These are phyloP conservation scores for Podila epicladia DNA, from an alignment of 192 early-diverging fungal species.

Conservation along the genomic window DNA sequence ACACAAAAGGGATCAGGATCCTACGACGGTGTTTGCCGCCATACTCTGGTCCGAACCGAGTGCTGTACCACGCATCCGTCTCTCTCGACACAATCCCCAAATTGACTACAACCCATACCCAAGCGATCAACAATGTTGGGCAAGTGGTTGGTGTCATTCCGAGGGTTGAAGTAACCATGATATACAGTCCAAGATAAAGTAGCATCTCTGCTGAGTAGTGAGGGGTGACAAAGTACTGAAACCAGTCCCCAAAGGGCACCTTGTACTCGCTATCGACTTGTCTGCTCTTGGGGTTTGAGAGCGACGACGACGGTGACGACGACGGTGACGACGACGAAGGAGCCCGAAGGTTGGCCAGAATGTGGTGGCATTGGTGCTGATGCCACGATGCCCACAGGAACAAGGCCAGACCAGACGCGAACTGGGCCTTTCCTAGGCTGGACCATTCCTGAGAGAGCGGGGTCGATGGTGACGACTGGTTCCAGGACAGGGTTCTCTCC, in stretches of 20 bases:
- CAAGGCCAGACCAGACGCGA: slow-evolving; percentile 44
- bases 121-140: slow-evolving; percentile 47
- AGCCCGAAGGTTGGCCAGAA: slow-evolving; percentile 68
- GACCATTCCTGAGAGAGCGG: not conserved
- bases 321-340: not conserved
- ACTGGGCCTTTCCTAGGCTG: not conserved
- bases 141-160: not conserved
- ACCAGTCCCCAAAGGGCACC: slow-evolving; percentile 76
- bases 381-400: slow-evolving; percentile 70
- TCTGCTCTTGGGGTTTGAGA: not conserved
- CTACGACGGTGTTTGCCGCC: slow-evolving; percentile 1
- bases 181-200: slow-evolving; percentile 66
- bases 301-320: not conserved
- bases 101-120: slow-evolving; percentile 72
- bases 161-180: slow-evolving; percentile 41
- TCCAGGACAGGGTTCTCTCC: slow-evolving; percentile 13
- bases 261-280: slow-evolving; percentile 50
- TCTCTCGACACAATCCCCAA: slow-evolving; percentile 70
- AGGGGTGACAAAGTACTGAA: slow-evolving; percentile 66
- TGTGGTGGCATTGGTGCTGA: slow-evolving; percentile 71
- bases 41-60: slow-evolving; percentile 65
- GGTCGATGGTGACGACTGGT: slow-evolving; percentile 15
- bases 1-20: slow-evolving; percentile 22
- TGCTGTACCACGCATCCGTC: slow-evolving; percentile 75
- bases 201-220: slow-evolving; percentile 81